These are phyloP conservation scores for Pseudognaphalium luteoalbum DNA, from an alignment of 129 eudicot species.

Conservation along the genomic window DNA sequence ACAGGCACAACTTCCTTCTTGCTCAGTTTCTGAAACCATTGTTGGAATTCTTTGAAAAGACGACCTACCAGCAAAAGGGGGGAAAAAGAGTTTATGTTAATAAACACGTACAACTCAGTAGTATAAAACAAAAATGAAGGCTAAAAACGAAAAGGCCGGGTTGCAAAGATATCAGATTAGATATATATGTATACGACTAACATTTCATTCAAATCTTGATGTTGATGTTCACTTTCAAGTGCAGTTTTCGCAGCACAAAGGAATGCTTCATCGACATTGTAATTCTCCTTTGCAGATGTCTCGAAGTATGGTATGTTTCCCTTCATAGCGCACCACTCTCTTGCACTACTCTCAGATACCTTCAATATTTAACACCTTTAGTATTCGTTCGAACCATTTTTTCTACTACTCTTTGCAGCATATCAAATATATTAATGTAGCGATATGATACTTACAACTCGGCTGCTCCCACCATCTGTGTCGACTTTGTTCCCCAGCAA, in stretches of 20 bases:
- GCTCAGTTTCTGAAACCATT: constrained; percentile 62
- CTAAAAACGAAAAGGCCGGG: neutral
- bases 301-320: constrained; percentile 85
- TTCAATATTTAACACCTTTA: constrained; percentile 23
- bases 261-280: constrained; percentile 78
- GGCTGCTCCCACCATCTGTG: constrained; percentile 63
- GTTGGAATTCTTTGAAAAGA: constrained; percentile 60
- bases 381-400: neutral
- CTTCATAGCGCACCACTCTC: constrained; percentile 76
- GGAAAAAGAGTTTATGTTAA: neutral
- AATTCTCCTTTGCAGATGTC: constrained; percentile 88
- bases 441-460: constrained; percentile 50
- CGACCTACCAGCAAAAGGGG: constrained; percentile 37
- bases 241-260: constrained; percentile 63
- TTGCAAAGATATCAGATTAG: neutral
- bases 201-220: constrained; percentile 53
- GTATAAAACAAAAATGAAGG: neutral
- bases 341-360: constrained; percentile 78
- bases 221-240: constrained; percentile 49
- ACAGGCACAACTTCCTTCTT: constrained; percentile 72
- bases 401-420: neutral
- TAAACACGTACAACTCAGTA: neutral
- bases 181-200: constrained; percentile 1
- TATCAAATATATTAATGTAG: neutral
- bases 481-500: constrained; percentile 86